Base-by-base conservation (phyloP, 2,329 filamentous ascomycete genomes). In the Graphilbum ipis-grandicollis region DNA sequence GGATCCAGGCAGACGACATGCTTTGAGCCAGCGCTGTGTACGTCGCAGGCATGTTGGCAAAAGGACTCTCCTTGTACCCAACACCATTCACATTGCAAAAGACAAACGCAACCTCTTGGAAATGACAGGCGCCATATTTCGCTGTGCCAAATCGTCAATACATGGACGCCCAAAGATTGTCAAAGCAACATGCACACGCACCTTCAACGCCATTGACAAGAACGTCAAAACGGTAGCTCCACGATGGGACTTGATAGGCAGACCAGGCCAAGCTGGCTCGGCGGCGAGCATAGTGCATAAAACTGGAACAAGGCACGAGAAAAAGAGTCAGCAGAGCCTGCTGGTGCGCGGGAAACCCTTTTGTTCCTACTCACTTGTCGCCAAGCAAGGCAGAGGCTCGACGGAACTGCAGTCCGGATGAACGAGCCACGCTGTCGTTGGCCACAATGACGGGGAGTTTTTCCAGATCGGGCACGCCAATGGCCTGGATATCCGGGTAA, bases 1-100 rank as follows among this genome's bases (percentile, higher is more conserved):
- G 56, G 19, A 62, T 58, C 67, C 67, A 71, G 56, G 63, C 63
- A 35, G 55, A 52, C 33, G 56, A 57, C 60, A 71, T 69, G 44
- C 62, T 48, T 31, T 58, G 49, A 14, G 63, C 59, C 18, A 71
- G 50, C 5, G 51, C 44, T 10, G 52, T 40, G 40, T 58, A 65
- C 2, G 55, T 56, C 35, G 57, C 47, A 1, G 63, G 57, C 46
- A 57, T 53, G 34, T 53, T 53, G 19, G 44, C 54, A 30, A 64
- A 59, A 1, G 60, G 60, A 39, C 53, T 56, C 1, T 35, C 41
- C 2, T 42, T 33, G 39, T 65, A 68, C 2, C 66, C 66, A 3
- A 52, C 40, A 1, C 66, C 68, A 5, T 56, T 42, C 7, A 58
- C 49, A 42, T 74, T 72, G 43, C 67, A 48, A 35, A 73, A 66